A percentile compares a stretch with the other conserved stretches of the same genome.
Evolutionary conservation across 192 early-diverging fungal genomes (phyloP).

Genomic region (Neocallimastix lanati): DNA sequence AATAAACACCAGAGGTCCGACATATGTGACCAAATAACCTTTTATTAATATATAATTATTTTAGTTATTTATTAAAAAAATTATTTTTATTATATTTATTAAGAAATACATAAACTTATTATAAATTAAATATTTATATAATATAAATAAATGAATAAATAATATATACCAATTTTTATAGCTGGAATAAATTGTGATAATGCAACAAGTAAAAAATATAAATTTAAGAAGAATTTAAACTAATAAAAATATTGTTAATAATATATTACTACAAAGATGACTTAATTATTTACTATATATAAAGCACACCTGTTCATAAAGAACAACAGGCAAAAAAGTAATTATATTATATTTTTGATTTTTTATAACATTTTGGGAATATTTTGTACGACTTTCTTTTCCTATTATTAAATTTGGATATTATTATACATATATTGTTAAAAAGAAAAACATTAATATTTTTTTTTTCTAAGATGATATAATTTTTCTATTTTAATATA

Average conservation of each 20-base stretch:
- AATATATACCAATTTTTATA: slow-evolving; percentile 56
- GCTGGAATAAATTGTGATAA: slow-evolving; percentile 80
- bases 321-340: slow-evolving; percentile 59
- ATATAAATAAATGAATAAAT: neutral
- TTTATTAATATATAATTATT: neutral
- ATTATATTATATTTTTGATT: slow-evolving; percentile 77
- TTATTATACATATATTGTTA: no score
- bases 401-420: no score
- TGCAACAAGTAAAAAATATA: slow-evolving; percentile 85
- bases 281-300: no score
- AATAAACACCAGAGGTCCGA: slow-evolving; percentile 84
- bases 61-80: neutral
- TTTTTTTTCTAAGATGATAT: no score
- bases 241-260: no score
- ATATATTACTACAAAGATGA: no score
- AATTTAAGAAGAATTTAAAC: slow-evolving; percentile 91
- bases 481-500: no score
- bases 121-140: no score
- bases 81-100: no score
- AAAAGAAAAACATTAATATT: no score
- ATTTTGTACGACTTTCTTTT: neutral
- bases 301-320: slow-evolving; percentile 61
- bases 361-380: slow-evolving; percentile 56
- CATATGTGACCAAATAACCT: slow-evolving; percentile 75
- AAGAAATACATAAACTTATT: no score